Conservation (phyloP, 495 filamentous ascomycete genomes). For the Copromyces sp. region DNA sequence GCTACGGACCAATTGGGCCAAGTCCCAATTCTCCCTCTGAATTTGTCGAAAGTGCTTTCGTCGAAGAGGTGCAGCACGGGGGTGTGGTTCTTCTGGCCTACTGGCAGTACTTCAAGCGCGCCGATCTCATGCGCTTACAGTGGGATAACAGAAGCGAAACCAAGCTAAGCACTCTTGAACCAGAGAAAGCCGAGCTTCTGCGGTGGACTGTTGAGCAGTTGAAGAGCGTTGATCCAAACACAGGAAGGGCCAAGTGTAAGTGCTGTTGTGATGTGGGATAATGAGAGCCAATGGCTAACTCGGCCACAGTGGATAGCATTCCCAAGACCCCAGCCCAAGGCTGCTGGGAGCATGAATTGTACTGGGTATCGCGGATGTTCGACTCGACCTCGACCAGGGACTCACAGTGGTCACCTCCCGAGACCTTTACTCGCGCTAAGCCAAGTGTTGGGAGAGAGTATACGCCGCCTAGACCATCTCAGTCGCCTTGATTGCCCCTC, state of each 20-base stretch:
- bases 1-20: conserved; percentile 11
- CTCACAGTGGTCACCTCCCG: conserved; percentile 11
- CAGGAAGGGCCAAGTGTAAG: conserved; percentile 3
- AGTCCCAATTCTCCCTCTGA: not conserved
- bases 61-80: conserved; percentile 18
- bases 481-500: not conserved
- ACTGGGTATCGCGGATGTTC: conserved; percentile 22
- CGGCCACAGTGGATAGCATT: conserved; percentile 6
- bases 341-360: conserved; percentile 22
- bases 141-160: conserved; percentile 9
- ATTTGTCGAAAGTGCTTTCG: conserved; percentile 8
- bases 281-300: not conserved
- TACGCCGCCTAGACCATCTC: not conserved
- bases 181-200: conserved; percentile 10
- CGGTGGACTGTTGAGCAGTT: conserved; percentile 6
- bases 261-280: not conserved
- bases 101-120: conserved; percentile 22
- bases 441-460: conserved; percentile 14
- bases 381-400: not conserved
- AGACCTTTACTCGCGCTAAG: conserved; percentile 9
- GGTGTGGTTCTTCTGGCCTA: conserved; percentile 15
- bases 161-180: conserved; percentile 6
- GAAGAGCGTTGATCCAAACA: not conserved
- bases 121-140: conserved; percentile 14
- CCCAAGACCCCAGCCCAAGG: conserved; percentile 8